Evolutionary conservation across 768 basidiomycete species (phyloP), one percentile per base, ranked within the genome.

Genomic region (Collybia sp.): DNA sequence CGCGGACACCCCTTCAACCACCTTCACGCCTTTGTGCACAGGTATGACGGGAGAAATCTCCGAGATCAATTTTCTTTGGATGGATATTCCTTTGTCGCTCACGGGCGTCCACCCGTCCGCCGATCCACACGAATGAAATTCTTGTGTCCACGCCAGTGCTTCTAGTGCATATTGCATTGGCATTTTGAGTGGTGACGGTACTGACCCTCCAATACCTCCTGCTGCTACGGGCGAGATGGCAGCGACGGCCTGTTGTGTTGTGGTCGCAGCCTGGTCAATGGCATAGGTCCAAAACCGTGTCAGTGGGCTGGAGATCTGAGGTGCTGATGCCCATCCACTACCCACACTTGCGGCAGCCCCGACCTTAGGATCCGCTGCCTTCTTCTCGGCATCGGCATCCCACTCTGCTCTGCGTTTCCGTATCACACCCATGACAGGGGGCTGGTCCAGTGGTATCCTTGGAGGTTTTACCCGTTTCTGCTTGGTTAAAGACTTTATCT

Each of bases 381-480:
- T 47, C 12, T 57, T 51, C n/a, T 64, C 70, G 2, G 64, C 60
- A 45, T 80, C 80, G 1, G 73, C 77, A 52, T 77, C 80, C 85
- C 85, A 88, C 50, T 91, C 88, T 16, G 79, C 84, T 44, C 74
- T 77, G 35, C 85, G 75, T 53, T 78, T 73, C 35, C 85, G 75
- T 46, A 89, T 82, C 37, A 76, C 81, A 25, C 83, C 72, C 44
- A 88, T 67, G 2, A 93, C 89, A 3, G 85, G 90, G 0, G 93
- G 94, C 54, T 94, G 93, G 62, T 99, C 96, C 15, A 99, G 75
- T 2, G 96, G 94, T 43, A 94, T 83, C 30, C 95, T 80, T 2
- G 71, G 68, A 3, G 92, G 90, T 62, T 91, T 91, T 41, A 92
- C 72, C 8, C 95, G 80, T 65, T 94, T 97, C 71, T 82, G 80